Evolutionary conservation across 805 yeast genomes (phyloP).

Genomic region (Saccharomycopsis selenospora): DNA sequence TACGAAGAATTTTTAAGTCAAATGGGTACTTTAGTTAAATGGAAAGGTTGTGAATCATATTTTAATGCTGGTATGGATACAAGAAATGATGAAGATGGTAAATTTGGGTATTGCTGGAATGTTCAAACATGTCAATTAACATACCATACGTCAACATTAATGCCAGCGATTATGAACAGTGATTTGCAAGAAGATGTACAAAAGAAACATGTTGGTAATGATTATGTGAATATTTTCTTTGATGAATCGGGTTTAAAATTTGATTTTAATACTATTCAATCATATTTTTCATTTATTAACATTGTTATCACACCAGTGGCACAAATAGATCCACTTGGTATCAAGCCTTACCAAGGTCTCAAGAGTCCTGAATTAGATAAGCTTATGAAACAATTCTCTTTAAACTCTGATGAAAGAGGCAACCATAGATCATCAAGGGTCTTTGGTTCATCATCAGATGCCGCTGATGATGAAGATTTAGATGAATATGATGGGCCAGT

Average conservation of each 20-base stretch:
- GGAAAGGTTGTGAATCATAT: conserved; percentile 48
- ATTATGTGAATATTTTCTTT: conserved; percentile 72
- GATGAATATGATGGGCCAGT: conserved; percentile 9
- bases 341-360: not conserved
- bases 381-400: not conserved
- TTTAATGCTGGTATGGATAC: conserved; percentile 77
- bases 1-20: conserved; percentile 53
- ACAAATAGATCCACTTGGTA: conserved; percentile 11
- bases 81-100: conserved; percentile 64
- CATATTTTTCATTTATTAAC: conserved; percentile 79
- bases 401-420: too few relatives aligned
- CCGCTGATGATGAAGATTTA: conserved; percentile 6
- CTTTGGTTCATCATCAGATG: conserved; percentile 12
- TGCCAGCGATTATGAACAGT: conserved; percentile 42
- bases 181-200: conserved; percentile 46
- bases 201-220: conserved; percentile 82
- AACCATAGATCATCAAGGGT: too few relatives aligned
- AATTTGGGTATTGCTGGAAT: conserved; percentile 64
- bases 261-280: conserved; percentile 60
- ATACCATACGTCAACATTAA: conserved; percentile 75
- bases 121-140: conserved; percentile 65
- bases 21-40: conserved; percentile 53
- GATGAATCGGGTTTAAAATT: conserved; percentile 67
- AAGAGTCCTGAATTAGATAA: conserved; percentile 5
- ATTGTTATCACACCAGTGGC: conserved; percentile 63